Base-by-base conservation (phyloP, 1,284 basidiomycete genomes). In the Trichosporon inkin region DNA sequence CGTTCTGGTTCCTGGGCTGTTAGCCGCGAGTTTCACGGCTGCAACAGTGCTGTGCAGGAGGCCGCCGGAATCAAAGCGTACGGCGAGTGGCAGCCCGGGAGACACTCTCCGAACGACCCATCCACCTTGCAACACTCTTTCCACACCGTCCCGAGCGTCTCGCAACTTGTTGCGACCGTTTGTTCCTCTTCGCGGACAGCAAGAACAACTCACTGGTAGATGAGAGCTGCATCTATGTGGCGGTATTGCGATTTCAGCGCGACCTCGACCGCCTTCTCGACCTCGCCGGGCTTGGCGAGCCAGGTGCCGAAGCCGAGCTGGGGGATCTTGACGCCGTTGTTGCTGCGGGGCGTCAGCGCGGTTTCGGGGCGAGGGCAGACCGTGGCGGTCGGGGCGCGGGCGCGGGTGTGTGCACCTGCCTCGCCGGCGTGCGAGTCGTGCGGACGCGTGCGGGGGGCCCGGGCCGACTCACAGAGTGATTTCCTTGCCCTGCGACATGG, bases 271-370 rank as follows among this genome's bases (percentile, higher is more conserved):
- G 44, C 44, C 22, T 49, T 49, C 44, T 28, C 44, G 34, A 91
- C 90, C 74, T 92, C 87, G 24, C 86, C 82, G 16, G 87, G 86
- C 71, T 85, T 81, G 22, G 88, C 87, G 56, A 86, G 81, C 90
- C 89, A 92, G 28, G 90, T 92, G 10, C 90, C 90, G 41, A 91
- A 82, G 49, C 90, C 90, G 69, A 90, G 84, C 77, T 87, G 84
- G 44, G 87, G 87, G 63, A 90, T 53, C 54, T 63, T 60, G 22
- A 70, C 58, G 52, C 70, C 72, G 63, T 68, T 70, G 67, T 71
- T 71, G 24, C 49, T 57, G 14, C 49, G 11, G 44, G 14, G 17
- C 22, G 44, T 49, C 10, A 49, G 16, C 13, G 8, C 6, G 3
- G 13, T 4, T n/a, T 38, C 36, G 36, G 8, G 35, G 35, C 35